Percentiles rank a stretch among this genome's conserved stretches.
phyloP scores from a whole-genome alignment of 129 eudicot species.

The Lactuca sativa region DNA sequence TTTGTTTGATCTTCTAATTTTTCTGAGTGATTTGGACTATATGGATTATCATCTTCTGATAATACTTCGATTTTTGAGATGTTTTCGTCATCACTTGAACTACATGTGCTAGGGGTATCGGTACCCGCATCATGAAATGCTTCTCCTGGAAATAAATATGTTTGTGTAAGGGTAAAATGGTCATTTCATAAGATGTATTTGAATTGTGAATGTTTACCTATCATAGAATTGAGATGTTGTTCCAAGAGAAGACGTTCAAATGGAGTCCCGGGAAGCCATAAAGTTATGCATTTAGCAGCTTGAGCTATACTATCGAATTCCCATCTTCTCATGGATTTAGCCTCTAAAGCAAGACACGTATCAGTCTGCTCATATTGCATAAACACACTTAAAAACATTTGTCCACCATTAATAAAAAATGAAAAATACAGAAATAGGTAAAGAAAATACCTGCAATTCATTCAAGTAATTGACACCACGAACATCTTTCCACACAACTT shows the following conservation, averaged over 20 bases:
- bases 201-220: slow-evolving; percentile 47
- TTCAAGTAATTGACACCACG: slow-evolving; percentile 90
- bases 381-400: background rate
- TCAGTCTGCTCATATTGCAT: slow-evolving; percentile 57
- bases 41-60: slow-evolving; percentile 38
- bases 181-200: background rate
- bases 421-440: slow-evolving; percentile 3
- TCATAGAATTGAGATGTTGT: slow-evolving; percentile 57
- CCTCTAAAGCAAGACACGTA: slow-evolving; percentile 87
- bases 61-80: slow-evolving; percentile 7
- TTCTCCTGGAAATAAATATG: slow-evolving; percentile 53
- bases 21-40: slow-evolving; percentile 19
- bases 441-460: slow-evolving; percentile 70
- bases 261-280: slow-evolving; percentile 83
- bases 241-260: slow-evolving; percentile 61
- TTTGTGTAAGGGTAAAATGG: background rate
- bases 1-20: slow-evolving; percentile 22
- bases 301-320: slow-evolving; percentile 94
- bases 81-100: slow-evolving; percentile 35
- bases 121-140: slow-evolving; percentile 75
- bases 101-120: slow-evolving; percentile 33
- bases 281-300: slow-evolving; percentile 61
- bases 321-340: slow-evolving; percentile 86
- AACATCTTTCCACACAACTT: slow-evolving; percentile 82
- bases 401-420: background rate